A percentile compares a stretch with the other conserved stretches of the same genome.
Evolutionary conservation across 345 rosid genomes (phyloP).

Genomic region (Hibiscus mutabilis): DNA sequence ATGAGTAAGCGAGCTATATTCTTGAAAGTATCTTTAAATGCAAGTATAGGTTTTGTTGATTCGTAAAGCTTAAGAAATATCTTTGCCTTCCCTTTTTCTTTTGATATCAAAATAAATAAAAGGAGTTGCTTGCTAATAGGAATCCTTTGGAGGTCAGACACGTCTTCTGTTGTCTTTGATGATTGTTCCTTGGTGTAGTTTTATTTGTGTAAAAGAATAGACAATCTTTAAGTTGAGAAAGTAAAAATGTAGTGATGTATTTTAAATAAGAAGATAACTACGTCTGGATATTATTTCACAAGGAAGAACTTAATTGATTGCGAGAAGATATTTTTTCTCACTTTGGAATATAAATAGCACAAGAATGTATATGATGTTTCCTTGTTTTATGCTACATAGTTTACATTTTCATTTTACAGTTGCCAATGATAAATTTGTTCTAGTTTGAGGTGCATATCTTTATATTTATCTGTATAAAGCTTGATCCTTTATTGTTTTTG

Average conservation of each 20-base stretch:
- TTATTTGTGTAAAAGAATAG: background rate
- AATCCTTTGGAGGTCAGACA: background rate
- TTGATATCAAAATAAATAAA: too few species aligned
- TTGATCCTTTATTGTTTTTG: background rate
- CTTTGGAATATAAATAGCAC: background rate
- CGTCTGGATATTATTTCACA: background rate
- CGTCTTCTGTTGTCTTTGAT: background rate
- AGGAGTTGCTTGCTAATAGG: too few species aligned
- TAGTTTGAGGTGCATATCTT: background rate
- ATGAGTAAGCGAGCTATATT: constrained; percentile 54
- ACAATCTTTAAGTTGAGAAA: background rate
- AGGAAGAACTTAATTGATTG: background rate
- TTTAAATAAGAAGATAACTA: background rate
- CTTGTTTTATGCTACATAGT: background rate
- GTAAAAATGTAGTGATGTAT: background rate
- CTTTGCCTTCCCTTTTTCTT: background rate
- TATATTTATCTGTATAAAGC: background rate
- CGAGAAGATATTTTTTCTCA: background rate
- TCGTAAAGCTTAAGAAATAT: background rate
- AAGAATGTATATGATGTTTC: background rate
- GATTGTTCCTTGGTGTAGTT: background rate
- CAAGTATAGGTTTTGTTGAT: background rate
- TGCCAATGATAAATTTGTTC: too few species aligned
- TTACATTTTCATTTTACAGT: background rate
- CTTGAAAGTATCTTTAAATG: background rate